phyloP scores from a whole-genome alignment of 371 early-diverging fungal genomes.

The Mucor circinelloides region DNA sequence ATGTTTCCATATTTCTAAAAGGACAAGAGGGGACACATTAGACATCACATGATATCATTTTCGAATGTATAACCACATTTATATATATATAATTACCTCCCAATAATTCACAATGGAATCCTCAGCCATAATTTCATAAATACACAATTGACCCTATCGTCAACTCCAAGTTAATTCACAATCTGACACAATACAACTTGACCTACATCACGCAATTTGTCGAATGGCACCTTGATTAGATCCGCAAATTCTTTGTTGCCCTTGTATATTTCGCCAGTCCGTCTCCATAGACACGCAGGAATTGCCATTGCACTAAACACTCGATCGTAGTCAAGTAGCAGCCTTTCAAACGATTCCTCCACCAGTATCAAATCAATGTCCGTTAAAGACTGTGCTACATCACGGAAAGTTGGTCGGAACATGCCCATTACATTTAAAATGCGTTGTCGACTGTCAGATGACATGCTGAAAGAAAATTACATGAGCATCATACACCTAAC shows the following conservation, averaged over 20 bases:
- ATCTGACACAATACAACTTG: background rate
- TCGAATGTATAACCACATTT: background rate
- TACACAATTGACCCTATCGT: slow-evolving; percentile 66
- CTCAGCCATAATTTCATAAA: slow-evolving; percentile 90
- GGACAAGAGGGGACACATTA: background rate
- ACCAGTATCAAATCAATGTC: slow-evolving; percentile 92
- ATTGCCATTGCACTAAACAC: slow-evolving; percentile 94
- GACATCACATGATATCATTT: slow-evolving; percentile 10
- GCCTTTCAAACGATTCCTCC: slow-evolving; percentile 91
- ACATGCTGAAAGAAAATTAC: slow-evolving; percentile 54
- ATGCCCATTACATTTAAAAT: slow-evolving; percentile 85
- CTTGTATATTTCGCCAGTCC: slow-evolving; percentile 95
- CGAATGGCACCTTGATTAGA: slow-evolving; percentile 79
- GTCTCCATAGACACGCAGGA: slow-evolving; percentile 92
- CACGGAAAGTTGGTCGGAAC: slow-evolving; percentile 85
- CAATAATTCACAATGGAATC: slow-evolving; percentile 83
- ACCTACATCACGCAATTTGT: slow-evolving; percentile 71
- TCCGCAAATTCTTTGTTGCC: slow-evolving; percentile 93
- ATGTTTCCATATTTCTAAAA: slow-evolving; percentile 86
- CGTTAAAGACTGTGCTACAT: slow-evolving; percentile 83
- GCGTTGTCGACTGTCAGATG: slow-evolving; percentile 70
- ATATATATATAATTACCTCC: slow-evolving; percentile 53
- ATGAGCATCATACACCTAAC: background rate
- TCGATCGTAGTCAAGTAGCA: slow-evolving; percentile 65
- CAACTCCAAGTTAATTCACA: background rate